Conservation (phyloP, 2,329 filamentous ascomycete genomes). For the Ilyonectria mors-panacis region DNA sequence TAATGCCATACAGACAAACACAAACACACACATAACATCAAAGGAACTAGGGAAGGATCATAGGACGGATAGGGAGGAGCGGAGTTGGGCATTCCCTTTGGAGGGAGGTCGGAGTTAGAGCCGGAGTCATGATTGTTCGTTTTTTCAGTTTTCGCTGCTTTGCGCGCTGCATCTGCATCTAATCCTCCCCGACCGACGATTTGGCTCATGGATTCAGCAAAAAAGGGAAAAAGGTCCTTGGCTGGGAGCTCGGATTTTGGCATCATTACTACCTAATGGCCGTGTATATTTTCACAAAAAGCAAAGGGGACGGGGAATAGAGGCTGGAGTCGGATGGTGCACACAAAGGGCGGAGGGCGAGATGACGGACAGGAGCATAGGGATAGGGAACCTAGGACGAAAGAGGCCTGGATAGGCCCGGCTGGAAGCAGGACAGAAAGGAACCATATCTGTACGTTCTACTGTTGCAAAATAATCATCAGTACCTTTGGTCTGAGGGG, state of each 20-base stretch:
- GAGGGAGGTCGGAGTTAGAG: constrained; percentile 50
- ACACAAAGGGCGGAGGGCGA: constrained; percentile 38
- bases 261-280: constrained; percentile 50
- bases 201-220: constrained; percentile 47
- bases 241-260: constrained; percentile 50
- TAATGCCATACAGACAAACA: constrained; percentile 19
- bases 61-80: constrained; percentile 37
- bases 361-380: constrained; percentile 35
- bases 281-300: constrained; percentile 51
- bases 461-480: constrained; percentile 43
- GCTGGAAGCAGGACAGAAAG: constrained; percentile 32
- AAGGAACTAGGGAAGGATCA: constrained; percentile 19
- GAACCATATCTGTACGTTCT: constrained; percentile 46
- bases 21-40: constrained; percentile 17
- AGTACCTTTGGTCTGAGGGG: constrained; percentile 39
- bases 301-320: constrained; percentile 43
- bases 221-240: constrained; percentile 45
- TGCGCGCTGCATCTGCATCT: constrained; percentile 52
- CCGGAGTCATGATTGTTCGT: constrained; percentile 52
- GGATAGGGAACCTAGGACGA: constrained; percentile 27
- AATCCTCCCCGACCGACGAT: constrained; percentile 46
- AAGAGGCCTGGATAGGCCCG: constrained; percentile 26
- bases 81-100: constrained; percentile 50
- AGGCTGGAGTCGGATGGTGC: constrained; percentile 40
- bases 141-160: constrained; percentile 50